Conservation (phyloP, 805 yeast species). For the Candida krabiensis region DNA sequence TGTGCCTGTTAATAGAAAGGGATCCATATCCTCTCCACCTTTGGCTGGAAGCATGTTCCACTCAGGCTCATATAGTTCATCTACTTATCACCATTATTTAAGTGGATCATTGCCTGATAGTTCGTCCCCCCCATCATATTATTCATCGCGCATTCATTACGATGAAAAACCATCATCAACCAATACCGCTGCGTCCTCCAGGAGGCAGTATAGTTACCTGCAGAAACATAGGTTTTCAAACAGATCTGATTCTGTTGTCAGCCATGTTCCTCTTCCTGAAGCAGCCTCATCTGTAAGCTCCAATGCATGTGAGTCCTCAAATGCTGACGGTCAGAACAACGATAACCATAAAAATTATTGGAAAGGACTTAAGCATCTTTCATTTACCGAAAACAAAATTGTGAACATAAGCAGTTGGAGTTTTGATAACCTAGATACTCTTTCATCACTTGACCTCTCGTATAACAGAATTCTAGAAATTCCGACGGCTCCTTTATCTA, state of each 20-base stretch:
- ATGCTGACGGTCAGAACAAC: neutral
- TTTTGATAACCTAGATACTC: constrained; percentile 31
- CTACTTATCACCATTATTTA: constrained; percentile 23
- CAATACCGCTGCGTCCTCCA: constrained; percentile 16
- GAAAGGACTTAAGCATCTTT: constrained; percentile 40
- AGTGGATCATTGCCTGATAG: constrained; percentile 29
- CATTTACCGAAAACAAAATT: constrained; percentile 41
- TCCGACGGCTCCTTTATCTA: constrained; percentile 52
- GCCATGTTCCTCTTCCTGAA: constrained; percentile 4
- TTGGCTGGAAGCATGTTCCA: constrained; percentile 7
- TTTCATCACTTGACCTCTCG: constrained; percentile 53
- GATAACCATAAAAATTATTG: constrained; percentile 24
- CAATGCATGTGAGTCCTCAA: neutral
- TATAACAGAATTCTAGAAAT: constrained; percentile 48
- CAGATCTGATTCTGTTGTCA: constrained; percentile 13
- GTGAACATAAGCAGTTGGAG: constrained; percentile 29
- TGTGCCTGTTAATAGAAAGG: constrained; percentile 22
- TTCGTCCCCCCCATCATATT: constrained; percentile 19
- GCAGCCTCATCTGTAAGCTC: constrained; percentile 1
- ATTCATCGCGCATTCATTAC: constrained; percentile 13
- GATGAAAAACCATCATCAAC: constrained; percentile 13
- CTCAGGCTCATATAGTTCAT: constrained; percentile 21
- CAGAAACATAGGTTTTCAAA: constrained; percentile 18
- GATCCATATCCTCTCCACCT: constrained; percentile 22
- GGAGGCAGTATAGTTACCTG: constrained; percentile 28